Percentiles rank a stretch among this genome's conserved stretches.
Conservation (phyloP, 176 grass and related monocot species). For the Oryza brachyantha region DNA sequence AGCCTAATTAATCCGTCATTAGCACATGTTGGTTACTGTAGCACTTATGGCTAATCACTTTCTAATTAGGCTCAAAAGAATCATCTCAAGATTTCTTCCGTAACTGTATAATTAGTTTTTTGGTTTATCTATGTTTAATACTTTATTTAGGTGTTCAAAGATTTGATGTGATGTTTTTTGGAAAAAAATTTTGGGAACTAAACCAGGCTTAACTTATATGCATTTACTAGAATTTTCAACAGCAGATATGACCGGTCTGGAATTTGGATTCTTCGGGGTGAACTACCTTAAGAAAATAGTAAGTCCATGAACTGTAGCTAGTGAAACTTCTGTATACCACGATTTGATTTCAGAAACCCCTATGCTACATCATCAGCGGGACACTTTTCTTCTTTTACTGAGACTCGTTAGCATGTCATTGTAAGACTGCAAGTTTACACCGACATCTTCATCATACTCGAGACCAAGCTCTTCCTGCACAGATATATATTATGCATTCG, state of each 20-base stretch:
- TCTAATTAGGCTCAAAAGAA: too few relatives aligned
- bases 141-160: too few relatives aligned
- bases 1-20: too few relatives aligned
- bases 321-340: constrained; percentile 20
- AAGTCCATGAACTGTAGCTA: constrained; percentile 12
- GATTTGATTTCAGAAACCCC: constrained; percentile 22
- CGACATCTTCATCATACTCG: constrained; percentile 96
- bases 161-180: too few relatives aligned
- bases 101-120: too few relatives aligned
- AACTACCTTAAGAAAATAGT: background rate
- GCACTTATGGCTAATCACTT: too few relatives aligned
- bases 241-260: background rate
- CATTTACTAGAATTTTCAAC: constrained; percentile 22
- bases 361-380: constrained; percentile 26
- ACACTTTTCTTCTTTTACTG: constrained; percentile 65
- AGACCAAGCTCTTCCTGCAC: constrained; percentile 91
- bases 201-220: constrained; percentile 9
- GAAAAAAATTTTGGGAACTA: too few relatives aligned
- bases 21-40: too few relatives aligned
- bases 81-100: too few relatives aligned
- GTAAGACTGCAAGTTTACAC: constrained; percentile 60
- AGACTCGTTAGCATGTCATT: constrained; percentile 51
- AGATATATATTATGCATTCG: constrained; percentile 18
- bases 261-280: background rate
- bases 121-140: too few relatives aligned